These are phyloP conservation scores for Senna tora DNA, from an alignment of 306 rosid genomes.

Conservation along the genomic window DNA sequence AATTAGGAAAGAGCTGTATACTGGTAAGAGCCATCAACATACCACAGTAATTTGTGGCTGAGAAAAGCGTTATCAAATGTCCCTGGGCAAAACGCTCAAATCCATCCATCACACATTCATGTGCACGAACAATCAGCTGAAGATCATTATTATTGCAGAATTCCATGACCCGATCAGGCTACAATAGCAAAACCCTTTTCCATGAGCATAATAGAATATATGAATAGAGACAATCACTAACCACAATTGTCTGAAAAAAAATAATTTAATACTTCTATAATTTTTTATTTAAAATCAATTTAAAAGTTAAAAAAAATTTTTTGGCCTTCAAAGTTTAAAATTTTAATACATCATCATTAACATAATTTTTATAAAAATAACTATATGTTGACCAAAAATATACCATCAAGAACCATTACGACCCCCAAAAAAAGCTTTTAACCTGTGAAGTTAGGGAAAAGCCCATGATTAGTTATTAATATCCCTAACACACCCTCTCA, in stretches of 20 bases:
- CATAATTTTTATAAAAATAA: too few species aligned
- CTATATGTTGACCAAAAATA: background rate
- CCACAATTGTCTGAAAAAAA: background rate
- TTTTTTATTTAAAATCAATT: too few species aligned
- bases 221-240: background rate
- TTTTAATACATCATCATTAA: too few species aligned
- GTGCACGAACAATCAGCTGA: constrained; percentile 96
- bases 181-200: constrained; percentile 48
- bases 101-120: constrained; percentile 99
- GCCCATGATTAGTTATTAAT: background rate
- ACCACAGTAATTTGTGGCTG: constrained; percentile 98
- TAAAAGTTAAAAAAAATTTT: background rate
- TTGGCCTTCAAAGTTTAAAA: too few species aligned
- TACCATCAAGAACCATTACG: too few species aligned
- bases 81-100: constrained; percentile 99
- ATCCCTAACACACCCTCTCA: background rate
- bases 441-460: too few species aligned
- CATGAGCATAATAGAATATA: constrained; percentile 29
- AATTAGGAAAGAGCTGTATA: background rate
- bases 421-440: too few species aligned
- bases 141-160: constrained; percentile 98
- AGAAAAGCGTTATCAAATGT: constrained; percentile 93
- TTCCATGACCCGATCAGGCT: constrained; percentile 99
- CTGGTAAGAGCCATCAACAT: constrained; percentile 37
- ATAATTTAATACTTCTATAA: too few species aligned